Conservation (phyloP, 225 moss, liverwort and hornwort genomes). For the Pseudisothecium myosuroides region DNA sequence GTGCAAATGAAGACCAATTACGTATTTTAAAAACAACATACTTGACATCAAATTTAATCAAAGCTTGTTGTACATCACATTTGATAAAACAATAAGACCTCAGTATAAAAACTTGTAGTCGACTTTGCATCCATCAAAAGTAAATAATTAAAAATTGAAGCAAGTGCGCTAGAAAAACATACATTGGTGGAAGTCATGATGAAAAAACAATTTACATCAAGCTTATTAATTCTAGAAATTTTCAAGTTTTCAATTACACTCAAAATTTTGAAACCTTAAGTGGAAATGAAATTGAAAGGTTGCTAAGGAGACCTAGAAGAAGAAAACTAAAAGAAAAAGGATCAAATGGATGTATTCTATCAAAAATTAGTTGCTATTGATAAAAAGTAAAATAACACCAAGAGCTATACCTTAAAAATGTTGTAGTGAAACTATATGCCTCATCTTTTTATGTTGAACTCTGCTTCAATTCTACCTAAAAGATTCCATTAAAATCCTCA, state of each 20-base stretch:
- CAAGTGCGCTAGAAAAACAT: background rate
- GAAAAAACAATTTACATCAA: background rate
- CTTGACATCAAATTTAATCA: background rate
- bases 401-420: background rate
- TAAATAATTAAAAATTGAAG: background rate
- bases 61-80: background rate
- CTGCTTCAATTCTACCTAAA: background rate
- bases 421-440: background rate
- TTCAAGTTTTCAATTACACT: background rate
- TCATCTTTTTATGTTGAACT: background rate
- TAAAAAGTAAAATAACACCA: background rate
- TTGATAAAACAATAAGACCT: background rate
- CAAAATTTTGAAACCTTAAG: background rate
- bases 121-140: background rate
- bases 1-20: background rate
- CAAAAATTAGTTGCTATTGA: background rate
- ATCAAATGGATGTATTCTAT: background rate
- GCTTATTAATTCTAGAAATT: background rate
- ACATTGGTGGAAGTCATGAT: background rate
- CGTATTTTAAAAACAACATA: background rate
- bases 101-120: background rate
- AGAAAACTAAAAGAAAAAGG: background rate
- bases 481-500: background rate
- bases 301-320: fast-evolving
- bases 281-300: background rate